phyloP scores from a whole-genome alignment of 164 flowering plant genomes.

The Houttuynia cordata region DNA sequence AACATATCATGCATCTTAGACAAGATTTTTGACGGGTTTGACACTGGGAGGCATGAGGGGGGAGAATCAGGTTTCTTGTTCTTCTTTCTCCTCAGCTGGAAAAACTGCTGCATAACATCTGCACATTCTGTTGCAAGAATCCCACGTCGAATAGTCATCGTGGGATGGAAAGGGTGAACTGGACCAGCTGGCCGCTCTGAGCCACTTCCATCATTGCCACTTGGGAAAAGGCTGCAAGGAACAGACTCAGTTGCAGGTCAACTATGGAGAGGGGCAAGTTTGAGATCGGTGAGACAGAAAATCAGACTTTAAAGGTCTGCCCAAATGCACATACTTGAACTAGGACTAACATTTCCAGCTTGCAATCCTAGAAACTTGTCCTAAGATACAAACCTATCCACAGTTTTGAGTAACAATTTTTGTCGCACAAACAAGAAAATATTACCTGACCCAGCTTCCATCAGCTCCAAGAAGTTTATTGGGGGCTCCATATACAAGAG shows the following conservation, averaged over 20 bases:
- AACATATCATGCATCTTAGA: constrained; percentile 57
- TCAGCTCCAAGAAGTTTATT: constrained; percentile 98
- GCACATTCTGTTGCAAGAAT: constrained; percentile 69
- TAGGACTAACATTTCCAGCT: not conserved
- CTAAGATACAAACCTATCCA: not conserved
- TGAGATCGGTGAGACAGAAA: too few relatives aligned
- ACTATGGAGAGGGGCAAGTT: not conserved
- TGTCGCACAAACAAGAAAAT: not conserved
- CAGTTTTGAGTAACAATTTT: not conserved
- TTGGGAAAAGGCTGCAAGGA: constrained; percentile 67
- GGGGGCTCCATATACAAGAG: constrained; percentile 96
- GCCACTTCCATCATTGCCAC: constrained; percentile 18
- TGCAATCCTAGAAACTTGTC: not conserved
- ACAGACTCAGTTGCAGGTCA: not conserved
- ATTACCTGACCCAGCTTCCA: constrained; percentile 96
- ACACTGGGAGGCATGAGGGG: constrained; percentile 34
- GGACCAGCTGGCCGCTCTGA: constrained; percentile 44
- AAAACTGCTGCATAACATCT: constrained; percentile 79
- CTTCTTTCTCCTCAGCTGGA: constrained; percentile 69
- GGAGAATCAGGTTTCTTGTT: constrained; percentile 33
- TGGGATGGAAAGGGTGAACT: constrained; percentile 91
- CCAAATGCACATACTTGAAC: not conserved
- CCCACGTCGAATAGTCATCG: constrained; percentile 60
- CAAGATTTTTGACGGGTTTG: constrained; percentile 42
- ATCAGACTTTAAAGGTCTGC: not conserved